Evolutionary conservation across 139 green algal genomes (phyloP), one percentile per base, ranked within the genome.

Genomic region (Pycnococcus provasolii): DNA sequence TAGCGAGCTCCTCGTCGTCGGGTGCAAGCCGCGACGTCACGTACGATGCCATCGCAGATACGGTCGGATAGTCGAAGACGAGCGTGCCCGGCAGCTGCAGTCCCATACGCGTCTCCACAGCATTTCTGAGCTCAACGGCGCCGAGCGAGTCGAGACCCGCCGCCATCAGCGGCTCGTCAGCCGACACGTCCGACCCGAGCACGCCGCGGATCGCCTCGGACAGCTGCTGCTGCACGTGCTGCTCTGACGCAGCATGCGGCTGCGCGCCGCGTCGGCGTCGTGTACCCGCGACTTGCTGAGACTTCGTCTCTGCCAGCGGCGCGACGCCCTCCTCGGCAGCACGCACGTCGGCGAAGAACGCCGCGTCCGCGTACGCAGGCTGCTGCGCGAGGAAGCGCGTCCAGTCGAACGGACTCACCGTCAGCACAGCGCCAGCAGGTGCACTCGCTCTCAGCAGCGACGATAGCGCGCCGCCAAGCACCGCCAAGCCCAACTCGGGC

Each of bases 51-150:
- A 89, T 65, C 39, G 68, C 51, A 8, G 15, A 5, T 2, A 85
- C 13, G 45, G 83, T 78, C 42, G 89, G 89, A 79, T 91, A 94
- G 73, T 95, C 89, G 79, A 94, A 95, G 37, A 91, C 76, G 0
- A 91, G 50, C 0, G 88, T 95, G 47, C 68, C 66, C 3, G 87
- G 81, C 26, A 95, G 72, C 3, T 84, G 55, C 37, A 89, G 7
- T 6, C 75, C 76, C 53, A 95, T 46, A 11, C 66, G 53, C 4
- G 42, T 46, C 15, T 95, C 83, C 45, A 91, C 66, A 0, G 66
- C 64, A 60, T 81, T 91, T 8, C 81, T 72, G 62, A 91, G 77
- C 77, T 91, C 85, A 63, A 89, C 81, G 1, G 80, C 81, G 0
- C 75, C 79, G 58, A 91, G 58, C 39, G 62, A 69, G 45, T 69